phyloP scores from a whole-genome alignment of 208 protist species.

The Leishmania guyanensis region DNA sequence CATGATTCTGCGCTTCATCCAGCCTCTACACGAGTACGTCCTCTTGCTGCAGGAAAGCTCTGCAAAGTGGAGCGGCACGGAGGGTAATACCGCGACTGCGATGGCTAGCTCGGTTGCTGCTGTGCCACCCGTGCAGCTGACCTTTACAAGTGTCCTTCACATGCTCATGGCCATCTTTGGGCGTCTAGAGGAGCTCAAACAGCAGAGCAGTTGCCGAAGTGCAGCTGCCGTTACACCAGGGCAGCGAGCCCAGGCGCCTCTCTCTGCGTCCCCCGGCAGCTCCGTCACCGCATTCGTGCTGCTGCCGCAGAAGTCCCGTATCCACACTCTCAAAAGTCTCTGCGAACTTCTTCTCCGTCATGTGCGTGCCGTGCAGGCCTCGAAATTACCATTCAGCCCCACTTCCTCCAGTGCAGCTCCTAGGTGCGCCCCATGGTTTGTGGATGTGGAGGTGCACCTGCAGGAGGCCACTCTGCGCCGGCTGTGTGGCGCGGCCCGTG shows the following conservation, averaged over 20 bases:
- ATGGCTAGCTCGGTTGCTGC: not conserved
- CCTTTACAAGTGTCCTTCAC: conserved; percentile 44
- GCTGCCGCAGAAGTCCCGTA: conserved; percentile 75
- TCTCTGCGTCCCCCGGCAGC: not conserved
- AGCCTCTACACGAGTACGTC: conserved; percentile 47
- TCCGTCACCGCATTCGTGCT: conserved; percentile 37
- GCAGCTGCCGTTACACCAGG: conserved; percentile 6
- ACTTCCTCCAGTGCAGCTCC: not conserved
- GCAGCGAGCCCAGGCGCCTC: not conserved
- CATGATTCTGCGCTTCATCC: conserved; percentile 36
- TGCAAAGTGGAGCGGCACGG: not conserved
- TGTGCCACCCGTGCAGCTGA: conserved; percentile 29
- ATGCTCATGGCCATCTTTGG: conserved; percentile 43
- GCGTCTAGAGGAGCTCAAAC: conserved; percentile 47
- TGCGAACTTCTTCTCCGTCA: conserved; percentile 63
- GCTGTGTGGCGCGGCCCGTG: conserved; percentile 53
- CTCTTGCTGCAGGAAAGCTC: conserved; percentile 17
- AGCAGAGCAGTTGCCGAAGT: conserved; percentile 42
- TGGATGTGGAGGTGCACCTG: conserved; percentile 40
- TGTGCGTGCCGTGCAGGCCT: conserved; percentile 17
- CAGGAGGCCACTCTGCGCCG: conserved; percentile 53
- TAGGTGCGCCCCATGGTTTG: conserved; percentile 35
- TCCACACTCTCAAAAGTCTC: conserved; percentile 73
- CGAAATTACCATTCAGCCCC: not conserved
- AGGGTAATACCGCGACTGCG: not conserved